Conservation (phyloP, 352 stramenopile species). For the Aphanomyces cochlioides region DNA sequence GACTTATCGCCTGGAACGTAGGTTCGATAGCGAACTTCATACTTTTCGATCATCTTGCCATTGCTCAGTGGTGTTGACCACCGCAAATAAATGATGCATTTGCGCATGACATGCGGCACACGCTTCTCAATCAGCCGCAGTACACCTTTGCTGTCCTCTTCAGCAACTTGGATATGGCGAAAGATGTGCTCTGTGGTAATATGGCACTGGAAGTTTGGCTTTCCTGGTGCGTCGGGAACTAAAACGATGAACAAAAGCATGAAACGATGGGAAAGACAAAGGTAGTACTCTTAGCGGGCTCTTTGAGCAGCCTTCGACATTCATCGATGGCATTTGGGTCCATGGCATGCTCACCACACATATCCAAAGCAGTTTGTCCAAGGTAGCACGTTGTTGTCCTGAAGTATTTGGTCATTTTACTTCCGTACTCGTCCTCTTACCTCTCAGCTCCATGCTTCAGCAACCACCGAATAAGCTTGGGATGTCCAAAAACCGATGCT, state of each 20-base stretch:
- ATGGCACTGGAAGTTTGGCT: constrained; percentile 43
- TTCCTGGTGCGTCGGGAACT: constrained; percentile 42
- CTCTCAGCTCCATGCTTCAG: constrained; percentile 54
- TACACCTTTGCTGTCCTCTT: constrained; percentile 15
- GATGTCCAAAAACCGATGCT: constrained; percentile 52
- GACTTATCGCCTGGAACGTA: constrained; percentile 37
- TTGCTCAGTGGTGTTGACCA: constrained; percentile 67
- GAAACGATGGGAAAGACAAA: too few relatives aligned
- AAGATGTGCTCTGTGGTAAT: constrained; percentile 30
- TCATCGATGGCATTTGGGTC: constrained; percentile 36
- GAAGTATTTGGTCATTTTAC: neutral
- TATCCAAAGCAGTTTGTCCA: constrained; percentile 43
- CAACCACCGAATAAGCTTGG: constrained; percentile 52
- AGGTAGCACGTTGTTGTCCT: constrained; percentile 48
- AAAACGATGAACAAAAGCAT: constrained; percentile 27
- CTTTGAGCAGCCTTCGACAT: constrained; percentile 43
- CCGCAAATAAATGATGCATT: constrained; percentile 45
- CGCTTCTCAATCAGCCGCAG: constrained; percentile 32
- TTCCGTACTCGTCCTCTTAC: neutral
- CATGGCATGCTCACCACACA: constrained; percentile 55
- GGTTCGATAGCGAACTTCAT: constrained; percentile 56
- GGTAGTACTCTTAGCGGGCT: constrained; percentile 34
- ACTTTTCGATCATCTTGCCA: constrained; percentile 64
- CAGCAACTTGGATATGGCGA: constrained; percentile 27
- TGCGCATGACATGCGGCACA: constrained; percentile 51